Evolutionary conservation across 257 asterid genomes (phyloP).

Genomic region (Salvia splendens): DNA sequence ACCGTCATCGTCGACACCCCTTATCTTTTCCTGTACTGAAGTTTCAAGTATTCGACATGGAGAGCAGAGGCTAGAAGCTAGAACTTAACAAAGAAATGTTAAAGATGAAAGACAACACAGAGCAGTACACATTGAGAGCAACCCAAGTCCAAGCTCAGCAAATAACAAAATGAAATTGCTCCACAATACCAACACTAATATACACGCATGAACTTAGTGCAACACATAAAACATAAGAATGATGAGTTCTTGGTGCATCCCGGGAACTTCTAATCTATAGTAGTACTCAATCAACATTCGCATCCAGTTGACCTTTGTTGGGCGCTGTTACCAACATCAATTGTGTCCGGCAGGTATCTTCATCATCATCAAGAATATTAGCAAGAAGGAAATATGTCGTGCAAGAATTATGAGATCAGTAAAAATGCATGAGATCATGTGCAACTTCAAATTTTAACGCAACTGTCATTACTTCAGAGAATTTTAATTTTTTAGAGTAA

Average conservation of each 20-base stretch:
- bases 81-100: background rate
- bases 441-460: too few species aligned
- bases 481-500: background rate
- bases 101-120: conserved; percentile 13
- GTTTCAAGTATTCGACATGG: background rate
- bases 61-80: background rate
- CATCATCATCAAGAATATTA: conserved; percentile 28
- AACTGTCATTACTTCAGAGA: too few species aligned
- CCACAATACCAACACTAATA: conserved; percentile 26
- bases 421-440: background rate
- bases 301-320: conserved; percentile 62
- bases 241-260: background rate
- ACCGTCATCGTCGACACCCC: background rate
- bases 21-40: background rate
- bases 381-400: conserved; percentile 8
- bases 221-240: conserved; percentile 27
- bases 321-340: conserved; percentile 54
- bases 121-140: conserved; percentile 14
- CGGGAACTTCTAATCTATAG: background rate
- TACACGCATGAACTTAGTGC: conserved; percentile 23
- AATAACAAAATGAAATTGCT: conserved; percentile 22
- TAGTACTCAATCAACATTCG: conserved; percentile 47
- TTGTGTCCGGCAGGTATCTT: conserved; percentile 62
- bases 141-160: conserved; percentile 20
- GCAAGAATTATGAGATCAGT: conserved; percentile 16